These are phyloP conservation scores for Candida ipomoeae DNA, from an alignment of 805 yeast species.

Conservation along the genomic window DNA sequence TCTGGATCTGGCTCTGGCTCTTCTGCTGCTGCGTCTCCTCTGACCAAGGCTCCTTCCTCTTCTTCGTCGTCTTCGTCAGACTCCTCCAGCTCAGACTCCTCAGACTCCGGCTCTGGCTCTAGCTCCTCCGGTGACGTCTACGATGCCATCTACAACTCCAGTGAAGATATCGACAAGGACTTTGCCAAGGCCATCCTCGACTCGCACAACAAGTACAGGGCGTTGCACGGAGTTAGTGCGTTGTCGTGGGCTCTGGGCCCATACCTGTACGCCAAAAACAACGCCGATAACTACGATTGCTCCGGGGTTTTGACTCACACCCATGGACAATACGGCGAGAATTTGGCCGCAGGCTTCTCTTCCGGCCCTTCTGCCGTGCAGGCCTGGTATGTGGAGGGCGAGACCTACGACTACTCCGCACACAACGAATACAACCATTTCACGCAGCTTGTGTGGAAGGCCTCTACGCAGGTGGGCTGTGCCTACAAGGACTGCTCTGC, in stretches of 20 bases:
- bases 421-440: slow-evolving; percentile 29
- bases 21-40: background rate
- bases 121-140: slow-evolving; percentile 14
- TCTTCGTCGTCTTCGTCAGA: background rate
- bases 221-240: slow-evolving; percentile 25
- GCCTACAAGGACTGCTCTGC: slow-evolving; percentile 31
- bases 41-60: no score
- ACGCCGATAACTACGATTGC: slow-evolving; percentile 35
- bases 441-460: slow-evolving; percentile 31
- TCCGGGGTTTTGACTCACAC: slow-evolving; percentile 35
- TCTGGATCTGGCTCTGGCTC: background rate
- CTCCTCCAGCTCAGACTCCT: background rate
- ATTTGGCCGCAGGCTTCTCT: slow-evolving; percentile 34
- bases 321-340: slow-evolving; percentile 40
- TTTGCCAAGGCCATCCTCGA: slow-evolving; percentile 30
- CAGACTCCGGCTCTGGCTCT: slow-evolving; percentile 3
- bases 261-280: slow-evolving; percentile 30
- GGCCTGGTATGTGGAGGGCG: slow-evolving; percentile 42
- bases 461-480: slow-evolving; percentile 27
- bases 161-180: slow-evolving; percentile 21
- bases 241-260: slow-evolving; percentile 32
- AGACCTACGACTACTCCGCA: slow-evolving; percentile 22
- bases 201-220: slow-evolving; percentile 32
- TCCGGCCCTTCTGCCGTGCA: slow-evolving; percentile 29
- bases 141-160: slow-evolving; percentile 19